Percentiles rank a stretch among this genome's conserved stretches.
Conservation (phyloP, 129 eudicot species). For the Tagetes erecta region DNA sequence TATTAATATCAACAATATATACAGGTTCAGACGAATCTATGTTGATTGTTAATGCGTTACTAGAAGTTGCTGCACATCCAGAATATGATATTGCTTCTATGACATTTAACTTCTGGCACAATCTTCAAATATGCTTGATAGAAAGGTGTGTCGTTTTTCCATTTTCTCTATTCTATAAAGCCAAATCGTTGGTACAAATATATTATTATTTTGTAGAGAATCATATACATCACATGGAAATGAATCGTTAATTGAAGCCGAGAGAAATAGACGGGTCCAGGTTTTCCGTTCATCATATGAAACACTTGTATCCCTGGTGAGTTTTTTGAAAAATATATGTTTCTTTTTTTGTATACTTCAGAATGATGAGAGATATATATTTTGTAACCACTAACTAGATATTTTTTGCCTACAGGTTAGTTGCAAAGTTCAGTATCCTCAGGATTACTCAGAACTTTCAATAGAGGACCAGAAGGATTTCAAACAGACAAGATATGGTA, state of each 20-base stretch:
- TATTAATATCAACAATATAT: constrained; percentile 17
- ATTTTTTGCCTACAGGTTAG: constrained; percentile 63
- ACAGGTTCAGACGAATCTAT: constrained; percentile 98
- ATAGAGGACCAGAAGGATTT: constrained; percentile 97
- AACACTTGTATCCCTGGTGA: constrained; percentile 94
- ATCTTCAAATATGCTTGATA: constrained; percentile 76
- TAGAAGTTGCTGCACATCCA: constrained; percentile 97
- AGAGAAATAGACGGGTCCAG: constrained; percentile 76
- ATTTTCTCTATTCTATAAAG: constrained; percentile 13
- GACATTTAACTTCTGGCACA: constrained; percentile 99
- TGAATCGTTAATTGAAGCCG: constrained; percentile 73
- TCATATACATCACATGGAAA: constrained; percentile 52
- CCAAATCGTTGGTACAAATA: constrained; percentile 21
- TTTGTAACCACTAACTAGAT: constrained; percentile 15
- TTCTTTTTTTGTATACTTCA: background rate
- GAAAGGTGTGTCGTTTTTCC: constrained; percentile 56
- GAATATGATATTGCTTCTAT: constrained; percentile 98
- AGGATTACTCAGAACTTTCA: constrained; percentile 81
- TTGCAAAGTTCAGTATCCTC: constrained; percentile 90
- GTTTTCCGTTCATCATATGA: constrained; percentile 83
- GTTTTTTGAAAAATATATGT: constrained; percentile 12
- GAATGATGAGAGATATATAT: background rate
- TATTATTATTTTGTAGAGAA: constrained; percentile 55
- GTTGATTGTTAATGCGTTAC: constrained; percentile 88
- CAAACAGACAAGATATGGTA: constrained; percentile 98